Base-by-base conservation (phyloP, 1,284 basidiomycete genomes). In the Malassezia nana region DNA sequence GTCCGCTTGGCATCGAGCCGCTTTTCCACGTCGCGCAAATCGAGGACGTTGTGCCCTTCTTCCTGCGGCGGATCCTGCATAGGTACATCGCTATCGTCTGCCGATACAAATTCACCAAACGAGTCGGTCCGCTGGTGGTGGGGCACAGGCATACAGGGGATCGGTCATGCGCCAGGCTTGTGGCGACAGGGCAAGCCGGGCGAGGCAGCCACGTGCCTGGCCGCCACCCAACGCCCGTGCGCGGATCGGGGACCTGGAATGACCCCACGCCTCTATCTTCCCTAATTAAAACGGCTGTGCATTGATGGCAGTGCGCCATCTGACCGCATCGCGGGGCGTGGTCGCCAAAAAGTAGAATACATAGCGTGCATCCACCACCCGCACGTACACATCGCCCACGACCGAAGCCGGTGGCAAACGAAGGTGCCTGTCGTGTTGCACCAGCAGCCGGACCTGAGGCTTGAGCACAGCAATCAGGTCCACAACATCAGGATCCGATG, bases 21-120 rank as follows among this genome's bases (percentile, higher is more conserved):
- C 43, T 57, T 56, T 46, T 73, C 68, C 8, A 68, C 62, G 5
- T 57, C 58, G 5, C 70, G 63, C 20, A 73, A 62, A 50, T 73
- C 71, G 30, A 73, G 65, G 42, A 68, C 64, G 13, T 63, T 62
- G 7, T 65, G 69, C 6, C 38, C 44, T 12, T 24, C 42, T 3
- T 20, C 24, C 1, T 3, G 10, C 13, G 42, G 28, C 42, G 24
- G 25, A 40, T 9, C 33, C 7, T 30, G 45, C 3, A 20, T 16
- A 15, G 39, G n/a, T 18, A 16, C 22, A 24, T 20, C 15, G 7
- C 10, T n/a, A 8, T 32, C 16, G n/a, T 43, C 32, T 26, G 54
- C 48, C 7, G 35, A 8, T 12, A 50, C 46, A 46, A 56, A 56
- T 13, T 56, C 54, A 8, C 54, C 54, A 40, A 56, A 56, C 8